A percentile compares a stretch with the other conserved stretches of the same genome.
Evolutionary conservation across 352 stramenopile genomes (phyloP).

Genomic region (Phytophthora macrochlamydospora): DNA sequence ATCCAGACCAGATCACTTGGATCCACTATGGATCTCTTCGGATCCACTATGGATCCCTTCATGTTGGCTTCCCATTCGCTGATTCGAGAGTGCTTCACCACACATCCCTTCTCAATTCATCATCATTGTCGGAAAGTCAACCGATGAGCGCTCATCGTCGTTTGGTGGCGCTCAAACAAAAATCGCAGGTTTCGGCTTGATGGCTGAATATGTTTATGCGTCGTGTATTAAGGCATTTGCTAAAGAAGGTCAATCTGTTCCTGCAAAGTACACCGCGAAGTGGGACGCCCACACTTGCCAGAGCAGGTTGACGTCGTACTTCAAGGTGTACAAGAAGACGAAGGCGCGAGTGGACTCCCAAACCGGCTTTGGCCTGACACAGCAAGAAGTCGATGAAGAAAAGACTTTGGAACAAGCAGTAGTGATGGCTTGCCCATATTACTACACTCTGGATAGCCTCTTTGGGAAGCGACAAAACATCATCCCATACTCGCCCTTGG

Average conservation of each 20-base stretch:
- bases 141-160: background rate
- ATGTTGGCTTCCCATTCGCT: no score
- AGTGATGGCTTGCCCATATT: conserved; percentile 3
- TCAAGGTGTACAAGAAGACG: conserved; percentile 9
- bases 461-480: conserved; percentile 11
- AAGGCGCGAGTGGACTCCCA: conserved; percentile 6
- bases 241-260: background rate
- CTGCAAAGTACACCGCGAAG: conserved; percentile 6
- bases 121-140: no score
- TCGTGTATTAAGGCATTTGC: conserved; percentile 3
- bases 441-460: background rate
- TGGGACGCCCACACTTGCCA: conserved; percentile 5
- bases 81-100: no score
- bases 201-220: conserved; percentile 1
- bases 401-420: conserved; percentile 5
- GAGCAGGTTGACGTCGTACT: conserved; percentile 7
- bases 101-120: no score
- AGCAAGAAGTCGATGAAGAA: background rate
- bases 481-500: background rate
- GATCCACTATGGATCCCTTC: no score
- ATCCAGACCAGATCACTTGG: no score
- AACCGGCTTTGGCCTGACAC: conserved; percentile 3
- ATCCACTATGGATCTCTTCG: no score
- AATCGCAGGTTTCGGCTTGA: background rate
- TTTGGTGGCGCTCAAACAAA: conserved; percentile 11